Evolutionary conservation across 176 grass and related monocot genomes (phyloP).

Genomic region (Metroxylon sagu): DNA sequence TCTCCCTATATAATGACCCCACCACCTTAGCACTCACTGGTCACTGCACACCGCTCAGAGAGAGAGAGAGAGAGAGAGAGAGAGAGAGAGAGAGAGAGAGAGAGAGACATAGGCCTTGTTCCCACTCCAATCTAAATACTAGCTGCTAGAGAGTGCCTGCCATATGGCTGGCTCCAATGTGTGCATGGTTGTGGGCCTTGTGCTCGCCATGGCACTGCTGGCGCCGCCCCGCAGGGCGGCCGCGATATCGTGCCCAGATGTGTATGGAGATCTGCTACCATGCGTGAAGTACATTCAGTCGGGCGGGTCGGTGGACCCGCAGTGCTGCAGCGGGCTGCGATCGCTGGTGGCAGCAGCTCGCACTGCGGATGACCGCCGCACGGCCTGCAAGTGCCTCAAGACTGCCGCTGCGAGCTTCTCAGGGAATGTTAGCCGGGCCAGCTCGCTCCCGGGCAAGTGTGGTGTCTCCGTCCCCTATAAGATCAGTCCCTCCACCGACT

Average conservation of each 20-base stretch:
- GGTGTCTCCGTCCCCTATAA: conserved; percentile 18
- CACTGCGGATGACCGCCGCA: conserved; percentile 6
- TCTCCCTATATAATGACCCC: no score
- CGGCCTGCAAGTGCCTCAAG: conserved; percentile 17
- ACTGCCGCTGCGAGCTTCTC: conserved; percentile 19
- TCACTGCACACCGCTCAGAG: no score
- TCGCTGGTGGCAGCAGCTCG: conserved; percentile 3
- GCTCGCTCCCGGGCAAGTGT: conserved; percentile 11
- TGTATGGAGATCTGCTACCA: conserved; percentile 29
- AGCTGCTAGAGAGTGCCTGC: no score
- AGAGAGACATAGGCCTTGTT: no score
- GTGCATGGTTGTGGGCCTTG: neutral
- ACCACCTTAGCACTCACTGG: no score
- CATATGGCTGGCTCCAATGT: no score
- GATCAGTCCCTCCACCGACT: conserved; percentile 39
- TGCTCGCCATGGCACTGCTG: neutral
- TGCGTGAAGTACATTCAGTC: conserved; percentile 34
- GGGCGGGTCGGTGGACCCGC: neutral
- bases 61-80: no score
- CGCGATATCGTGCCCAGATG: conserved; percentile 27
- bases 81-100: no score
- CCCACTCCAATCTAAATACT: no score
- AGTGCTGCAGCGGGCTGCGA: conserved; percentile 27
- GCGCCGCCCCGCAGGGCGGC: neutral
- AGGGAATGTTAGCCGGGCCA: neutral